A percentile compares a stretch with the other conserved stretches of the same genome.
These are phyloP conservation scores for Endotrypanum monterogeii DNA, from an alignment of 208 protist species.

Conservation along the genomic window DNA sequence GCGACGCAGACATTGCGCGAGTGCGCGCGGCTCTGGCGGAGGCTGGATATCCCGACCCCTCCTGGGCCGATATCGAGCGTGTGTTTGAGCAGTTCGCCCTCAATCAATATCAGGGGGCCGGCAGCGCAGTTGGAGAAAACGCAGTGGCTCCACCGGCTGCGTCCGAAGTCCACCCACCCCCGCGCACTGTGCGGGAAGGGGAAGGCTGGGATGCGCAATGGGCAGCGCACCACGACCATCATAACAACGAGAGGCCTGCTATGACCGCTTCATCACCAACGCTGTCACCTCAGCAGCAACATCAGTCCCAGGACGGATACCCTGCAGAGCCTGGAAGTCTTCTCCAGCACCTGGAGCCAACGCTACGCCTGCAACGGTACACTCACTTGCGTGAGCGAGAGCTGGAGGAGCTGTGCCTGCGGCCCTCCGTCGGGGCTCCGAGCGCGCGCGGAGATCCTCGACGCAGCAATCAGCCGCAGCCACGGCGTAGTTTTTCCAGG, in stretches of 20 bases:
- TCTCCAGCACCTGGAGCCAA: slow-evolving; percentile 43
- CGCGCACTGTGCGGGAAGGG: background rate
- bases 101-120: background rate
- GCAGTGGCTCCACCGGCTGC: background rate
- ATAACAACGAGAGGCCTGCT: background rate
- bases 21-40: slow-evolving; percentile 46
- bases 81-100: slow-evolving; percentile 52
- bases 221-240: background rate
- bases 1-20: slow-evolving; percentile 34
- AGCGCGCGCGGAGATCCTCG: background rate
- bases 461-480: background rate
- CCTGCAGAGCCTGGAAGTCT: slow-evolving; percentile 1
- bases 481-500: background rate
- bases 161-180: background rate
- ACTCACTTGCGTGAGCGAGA: slow-evolving; percentile 54
- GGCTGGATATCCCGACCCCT: slow-evolving; percentile 59
- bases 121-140: background rate
- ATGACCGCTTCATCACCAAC: too few relatives aligned
- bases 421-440: background rate
- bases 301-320: background rate
- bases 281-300: background rate
- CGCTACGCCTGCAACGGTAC: slow-evolving; percentile 60
- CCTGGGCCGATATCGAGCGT: slow-evolving; percentile 52
- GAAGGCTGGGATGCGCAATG: background rate
- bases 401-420: slow-evolving; percentile 39